These are phyloP conservation scores for Boletus sp. DNA, from an alignment of 1,284 basidiomycete species.

Conservation along the genomic window DNA sequence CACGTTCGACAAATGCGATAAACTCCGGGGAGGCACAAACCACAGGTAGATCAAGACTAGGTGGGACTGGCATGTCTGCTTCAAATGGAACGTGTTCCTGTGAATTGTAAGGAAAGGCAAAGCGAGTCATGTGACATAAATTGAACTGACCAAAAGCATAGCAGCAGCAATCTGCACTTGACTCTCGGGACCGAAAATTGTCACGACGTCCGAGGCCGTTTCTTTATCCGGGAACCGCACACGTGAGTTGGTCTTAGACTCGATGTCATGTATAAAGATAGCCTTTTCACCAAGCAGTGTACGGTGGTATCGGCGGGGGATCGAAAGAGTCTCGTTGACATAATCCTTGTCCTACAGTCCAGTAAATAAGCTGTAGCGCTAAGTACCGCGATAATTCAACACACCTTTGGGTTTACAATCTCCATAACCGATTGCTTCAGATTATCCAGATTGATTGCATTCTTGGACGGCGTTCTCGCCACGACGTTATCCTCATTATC, in stretches of 20 bases:
- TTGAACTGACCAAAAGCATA: conserved; percentile 77
- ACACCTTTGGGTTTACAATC: conserved; percentile 90
- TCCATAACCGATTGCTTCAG: conserved; percentile 98
- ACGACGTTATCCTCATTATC: conserved; percentile 99
- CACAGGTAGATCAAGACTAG: conserved; percentile 72
- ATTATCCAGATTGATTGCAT: conserved; percentile 92
- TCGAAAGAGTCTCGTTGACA: conserved; percentile 87
- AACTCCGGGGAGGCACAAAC: conserved; percentile 81
- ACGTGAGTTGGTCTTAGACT: conserved; percentile 91
- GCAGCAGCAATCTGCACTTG: conserved; percentile 96
- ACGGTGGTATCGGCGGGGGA: conserved; percentile 93
- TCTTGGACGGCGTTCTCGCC: conserved; percentile 96
- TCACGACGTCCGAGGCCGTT: conserved; percentile 85
- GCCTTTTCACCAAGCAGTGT: conserved; percentile 93
- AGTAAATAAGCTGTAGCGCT: conserved; percentile 1
- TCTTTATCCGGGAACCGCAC: conserved; percentile 97
- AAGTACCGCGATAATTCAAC: conserved; percentile 12
- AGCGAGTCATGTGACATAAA: neutral
- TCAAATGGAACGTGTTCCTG: conserved; percentile 97
- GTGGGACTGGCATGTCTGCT: conserved; percentile 90
- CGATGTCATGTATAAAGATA: conserved; percentile 96
- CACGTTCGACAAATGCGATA: conserved; percentile 74
- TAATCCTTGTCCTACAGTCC: conserved; percentile 86
- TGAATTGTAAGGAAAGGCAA: conserved; percentile 19
- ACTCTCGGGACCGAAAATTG: conserved; percentile 93